A percentile compares a stretch with the other conserved stretches of the same genome.
Conservation (phyloP, 2,329 filamentous ascomycete genomes). For the Endocalyx cinctus region DNA sequence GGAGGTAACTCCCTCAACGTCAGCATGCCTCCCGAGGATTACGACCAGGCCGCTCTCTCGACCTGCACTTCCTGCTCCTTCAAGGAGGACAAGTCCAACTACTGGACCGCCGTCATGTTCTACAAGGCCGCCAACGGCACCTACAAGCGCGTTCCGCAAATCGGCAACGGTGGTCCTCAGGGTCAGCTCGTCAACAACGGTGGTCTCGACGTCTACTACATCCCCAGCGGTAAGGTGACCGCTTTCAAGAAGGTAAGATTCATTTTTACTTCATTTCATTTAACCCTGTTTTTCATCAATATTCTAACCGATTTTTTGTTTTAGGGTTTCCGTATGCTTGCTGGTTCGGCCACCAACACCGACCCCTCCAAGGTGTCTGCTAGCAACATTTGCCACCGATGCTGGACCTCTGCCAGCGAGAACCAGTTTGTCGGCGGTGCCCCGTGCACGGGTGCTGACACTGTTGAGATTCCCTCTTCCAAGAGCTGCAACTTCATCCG, state of each 20-base stretch:
- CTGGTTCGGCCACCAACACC: constrained; percentile 38
- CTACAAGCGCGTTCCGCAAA: constrained; percentile 38
- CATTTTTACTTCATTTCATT: not conserved
- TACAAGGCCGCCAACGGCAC: constrained; percentile 39
- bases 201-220: constrained; percentile 41
- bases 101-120: constrained; percentile 44
- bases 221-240: constrained; percentile 36
- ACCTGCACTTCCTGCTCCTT: constrained; percentile 41
- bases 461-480: constrained; percentile 42
- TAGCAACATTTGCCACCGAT: constrained; percentile 42
- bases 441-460: constrained; percentile 45
- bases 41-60: constrained; percentile 31
- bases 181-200: constrained; percentile 38
- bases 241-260: constrained; percentile 34
- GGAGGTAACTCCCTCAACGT: constrained; percentile 42
- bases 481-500: constrained; percentile 48
- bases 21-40: constrained; percentile 33
- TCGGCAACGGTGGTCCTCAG: constrained; percentile 40
- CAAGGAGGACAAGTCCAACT: constrained; percentile 40
- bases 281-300: not conserved
- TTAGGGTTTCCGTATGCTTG: constrained; percentile 44
- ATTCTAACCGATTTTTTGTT: constrained; percentile 1
- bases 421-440: constrained; percentile 43
- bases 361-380: constrained; percentile 32
- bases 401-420: constrained; percentile 42